These are phyloP conservation scores for Agrocybe pediades DNA, from an alignment of 768 basidiomycete species.

Conservation along the genomic window DNA sequence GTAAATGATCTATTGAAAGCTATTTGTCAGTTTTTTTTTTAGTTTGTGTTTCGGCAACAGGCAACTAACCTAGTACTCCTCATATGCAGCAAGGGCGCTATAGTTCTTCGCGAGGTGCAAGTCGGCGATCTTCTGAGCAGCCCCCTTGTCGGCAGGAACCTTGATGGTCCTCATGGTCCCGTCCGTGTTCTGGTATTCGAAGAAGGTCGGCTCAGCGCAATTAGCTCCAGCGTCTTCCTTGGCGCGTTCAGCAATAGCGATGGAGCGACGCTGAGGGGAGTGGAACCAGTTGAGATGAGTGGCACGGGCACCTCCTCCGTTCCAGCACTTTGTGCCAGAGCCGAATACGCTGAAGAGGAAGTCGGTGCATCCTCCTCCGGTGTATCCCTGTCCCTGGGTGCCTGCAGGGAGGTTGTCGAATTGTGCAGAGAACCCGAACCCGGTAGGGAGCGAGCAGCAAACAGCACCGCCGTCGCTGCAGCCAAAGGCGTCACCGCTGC, in stretches of 20 bases:
- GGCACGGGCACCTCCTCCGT: slow-evolving; percentile 12
- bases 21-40: no score
- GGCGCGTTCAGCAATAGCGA: background rate
- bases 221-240: background rate
- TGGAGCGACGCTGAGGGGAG: background rate
- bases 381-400: slow-evolving; percentile 16
- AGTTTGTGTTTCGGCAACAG: no score
- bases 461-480: slow-evolving; percentile 13
- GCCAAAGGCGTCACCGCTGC: slow-evolving; percentile 12
- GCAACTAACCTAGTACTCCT: background rate
- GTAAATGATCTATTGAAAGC: no score
- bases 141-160: background rate
- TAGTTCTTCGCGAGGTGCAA: slow-evolving; percentile 1
- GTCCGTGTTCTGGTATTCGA: background rate
- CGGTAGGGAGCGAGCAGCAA: slow-evolving; percentile 16
- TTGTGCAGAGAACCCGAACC: slow-evolving; percentile 16
- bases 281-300: slow-evolving; percentile 13
- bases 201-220: background rate
- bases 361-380: slow-evolving; percentile 15
- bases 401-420: slow-evolving; percentile 15
- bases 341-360: slow-evolving; percentile 12
- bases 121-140: slow-evolving; percentile 3
- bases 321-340: slow-evolving; percentile 16
- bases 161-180: slow-evolving; percentile 4
- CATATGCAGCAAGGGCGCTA: slow-evolving; percentile 1